Evolutionary conservation across 202 grass and related monocot genomes (phyloP), one percentile per base, ranked within the genome.

Genomic region (Panicum hallii): DNA sequence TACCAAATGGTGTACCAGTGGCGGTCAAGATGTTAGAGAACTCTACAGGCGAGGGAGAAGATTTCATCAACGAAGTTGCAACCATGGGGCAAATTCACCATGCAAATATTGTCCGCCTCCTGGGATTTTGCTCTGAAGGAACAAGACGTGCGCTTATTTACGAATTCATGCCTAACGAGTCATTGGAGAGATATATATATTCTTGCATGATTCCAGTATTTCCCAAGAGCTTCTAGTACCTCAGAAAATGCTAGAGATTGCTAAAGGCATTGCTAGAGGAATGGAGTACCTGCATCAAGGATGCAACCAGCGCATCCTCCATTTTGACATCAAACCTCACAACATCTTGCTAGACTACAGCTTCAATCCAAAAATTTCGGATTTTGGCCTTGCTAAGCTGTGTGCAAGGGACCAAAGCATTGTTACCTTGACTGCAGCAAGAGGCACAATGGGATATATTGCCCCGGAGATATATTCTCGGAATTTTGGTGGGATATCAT

Each of bases 41-140:
- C 15, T 74, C 93, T 9, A 89, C 45, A 68, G 87, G 72, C 2
- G 87, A 91, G 9, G 86, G 79, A 70, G 75, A 88, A 67, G 91
- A 93, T 19, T 93, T 93, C 84, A 93, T 88, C 82, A 93, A 93
- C 17, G 91, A 93, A 77, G 91, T 95, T 0, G 86, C 88, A 67
- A 95, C 93, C 44, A 95, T 92, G 0, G 93, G 93, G 20, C 53
- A 12, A 49, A 95, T 92, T 28, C 93, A 95, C 72, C 93, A 92
- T 77, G 70, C 81, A 81, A 94, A 94, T 64, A 82, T 93, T 49
- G 88, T 90, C 17, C 85, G 77, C 13, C 81, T 93, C 42, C n/a
- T 93, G 12, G 91, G 91, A 0, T 93, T 93, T 70, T 93, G 81
- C 80, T 93, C 91, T 0, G 91, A 90, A 67, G 60, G 84, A 43